Conservation (phyloP, 148 eudicot genomes). For the Cornus florida region DNA sequence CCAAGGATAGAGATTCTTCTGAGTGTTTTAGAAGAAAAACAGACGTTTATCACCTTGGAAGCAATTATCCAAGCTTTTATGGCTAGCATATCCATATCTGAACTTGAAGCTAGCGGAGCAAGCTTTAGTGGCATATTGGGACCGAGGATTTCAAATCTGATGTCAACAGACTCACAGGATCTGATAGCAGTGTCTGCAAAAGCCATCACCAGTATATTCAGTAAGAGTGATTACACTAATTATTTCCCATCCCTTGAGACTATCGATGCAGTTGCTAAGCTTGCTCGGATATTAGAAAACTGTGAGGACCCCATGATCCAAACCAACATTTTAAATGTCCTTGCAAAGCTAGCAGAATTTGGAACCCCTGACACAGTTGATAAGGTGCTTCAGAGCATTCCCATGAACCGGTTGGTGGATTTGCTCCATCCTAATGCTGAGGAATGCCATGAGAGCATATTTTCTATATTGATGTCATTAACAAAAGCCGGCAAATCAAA, state of each 20-base stretch:
- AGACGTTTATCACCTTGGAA: constrained; percentile 9
- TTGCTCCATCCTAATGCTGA: constrained; percentile 17
- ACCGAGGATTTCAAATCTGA: constrained; percentile 7
- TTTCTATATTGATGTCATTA: constrained; percentile 10
- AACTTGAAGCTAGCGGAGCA: constrained; percentile 15
- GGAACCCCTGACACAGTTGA: constrained; percentile 6
- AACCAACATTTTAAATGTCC: constrained; percentile 1
- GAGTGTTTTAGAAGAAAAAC: constrained; percentile 7
- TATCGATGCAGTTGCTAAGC: neutral
- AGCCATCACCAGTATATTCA: constrained; percentile 13
- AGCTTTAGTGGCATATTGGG: constrained; percentile 15
- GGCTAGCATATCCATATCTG: constrained; percentile 14
- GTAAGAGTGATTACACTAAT: neutral
- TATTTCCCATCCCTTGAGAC: constrained; percentile 12
- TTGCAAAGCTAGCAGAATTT: constrained; percentile 13
- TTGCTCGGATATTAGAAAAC: constrained; percentile 5
- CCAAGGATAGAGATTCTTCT: constrained; percentile 4
- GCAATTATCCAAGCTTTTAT: constrained; percentile 8
- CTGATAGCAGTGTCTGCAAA: constrained; percentile 8
- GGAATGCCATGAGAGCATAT: constrained; percentile 15
- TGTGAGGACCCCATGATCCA: constrained; percentile 11
- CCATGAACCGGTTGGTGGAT: constrained; percentile 11
- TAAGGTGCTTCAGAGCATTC: constrained; percentile 18
- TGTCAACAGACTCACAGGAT: constrained; percentile 12
- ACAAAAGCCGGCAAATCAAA: constrained; percentile 17